phyloP scores from a whole-genome alignment of 2,329 filamentous ascomycete species.

The Cladophialophora yegresii region DNA sequence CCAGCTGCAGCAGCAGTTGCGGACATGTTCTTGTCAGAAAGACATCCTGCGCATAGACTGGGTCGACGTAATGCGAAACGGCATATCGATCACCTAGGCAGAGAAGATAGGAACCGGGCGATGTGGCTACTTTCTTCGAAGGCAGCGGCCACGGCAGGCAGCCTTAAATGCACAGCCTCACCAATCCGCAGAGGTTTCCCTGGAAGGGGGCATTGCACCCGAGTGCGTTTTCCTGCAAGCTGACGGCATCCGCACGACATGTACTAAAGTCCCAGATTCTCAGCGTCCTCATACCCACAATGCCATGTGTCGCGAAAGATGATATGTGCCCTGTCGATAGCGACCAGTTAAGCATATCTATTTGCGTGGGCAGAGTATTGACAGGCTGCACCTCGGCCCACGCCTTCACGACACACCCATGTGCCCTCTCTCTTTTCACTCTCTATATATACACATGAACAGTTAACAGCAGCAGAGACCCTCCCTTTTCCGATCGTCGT shows the following conservation, averaged over 20 bases:
- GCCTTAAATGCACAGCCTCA: slow-evolving; percentile 17
- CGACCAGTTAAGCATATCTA: not conserved
- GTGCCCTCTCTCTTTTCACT: too few relatives aligned
- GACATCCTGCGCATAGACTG: not conserved
- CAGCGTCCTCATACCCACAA: not conserved
- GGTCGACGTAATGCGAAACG: not conserved
- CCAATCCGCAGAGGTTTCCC: not conserved
- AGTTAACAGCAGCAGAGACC: not conserved
- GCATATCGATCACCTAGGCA: not conserved
- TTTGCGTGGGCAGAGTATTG: not conserved
- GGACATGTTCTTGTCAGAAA: not conserved
- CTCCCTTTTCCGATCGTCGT: not conserved
- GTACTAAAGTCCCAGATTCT: not conserved
- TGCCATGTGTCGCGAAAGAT: not conserved
- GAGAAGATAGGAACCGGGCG: not conserved
- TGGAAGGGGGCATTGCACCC: not conserved
- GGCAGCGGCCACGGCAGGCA: slow-evolving; percentile 9
- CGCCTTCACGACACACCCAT: not conserved
- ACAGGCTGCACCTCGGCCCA: too few relatives aligned
- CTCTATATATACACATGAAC: not conserved
- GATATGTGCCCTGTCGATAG: not conserved
- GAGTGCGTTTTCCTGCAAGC: slow-evolving; percentile 12
- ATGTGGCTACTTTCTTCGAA: not conserved
- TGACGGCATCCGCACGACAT: not conserved
- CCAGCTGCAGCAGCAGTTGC: not conserved